Conservation (phyloP, 306 rosid species). For the Lupinus albus region DNA sequence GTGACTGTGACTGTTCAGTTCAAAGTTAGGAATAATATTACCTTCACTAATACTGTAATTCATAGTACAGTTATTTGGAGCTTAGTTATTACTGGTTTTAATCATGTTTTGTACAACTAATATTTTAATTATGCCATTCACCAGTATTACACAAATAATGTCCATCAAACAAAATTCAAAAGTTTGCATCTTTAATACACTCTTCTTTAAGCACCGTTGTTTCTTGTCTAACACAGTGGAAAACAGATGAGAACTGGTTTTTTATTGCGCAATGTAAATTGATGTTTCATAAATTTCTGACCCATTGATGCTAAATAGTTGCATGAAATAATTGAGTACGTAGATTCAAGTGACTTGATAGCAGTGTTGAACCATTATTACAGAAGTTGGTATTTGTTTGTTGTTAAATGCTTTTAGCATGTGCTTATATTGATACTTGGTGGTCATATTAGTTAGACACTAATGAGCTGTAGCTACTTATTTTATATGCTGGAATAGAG, state of each 20-base stretch:
- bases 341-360: neutral
- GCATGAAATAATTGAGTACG: neutral
- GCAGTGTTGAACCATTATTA: neutral
- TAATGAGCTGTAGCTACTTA: neutral
- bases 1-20: too few species aligned
- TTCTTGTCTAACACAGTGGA: neutral
- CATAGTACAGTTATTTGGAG: too few species aligned
- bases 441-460: neutral
- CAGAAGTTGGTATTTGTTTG: neutral
- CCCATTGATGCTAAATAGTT: neutral
- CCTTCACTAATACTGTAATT: too few species aligned
- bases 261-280: neutral
- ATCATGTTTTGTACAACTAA: too few species aligned
- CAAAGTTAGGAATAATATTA: too few species aligned
- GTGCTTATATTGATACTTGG: neutral
- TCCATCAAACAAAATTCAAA: too few species aligned
- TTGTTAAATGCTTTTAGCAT: conserved; percentile 11
- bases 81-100: too few species aligned
- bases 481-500: neutral
- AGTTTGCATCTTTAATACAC: too few species aligned
- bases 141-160: too few species aligned
- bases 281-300: neutral
- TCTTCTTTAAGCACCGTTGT: neutral
- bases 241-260: neutral
- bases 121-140: too few species aligned